Base-by-base conservation (phyloP, 2,329 filamentous ascomycete genomes). In the Diaporthe eres region DNA sequence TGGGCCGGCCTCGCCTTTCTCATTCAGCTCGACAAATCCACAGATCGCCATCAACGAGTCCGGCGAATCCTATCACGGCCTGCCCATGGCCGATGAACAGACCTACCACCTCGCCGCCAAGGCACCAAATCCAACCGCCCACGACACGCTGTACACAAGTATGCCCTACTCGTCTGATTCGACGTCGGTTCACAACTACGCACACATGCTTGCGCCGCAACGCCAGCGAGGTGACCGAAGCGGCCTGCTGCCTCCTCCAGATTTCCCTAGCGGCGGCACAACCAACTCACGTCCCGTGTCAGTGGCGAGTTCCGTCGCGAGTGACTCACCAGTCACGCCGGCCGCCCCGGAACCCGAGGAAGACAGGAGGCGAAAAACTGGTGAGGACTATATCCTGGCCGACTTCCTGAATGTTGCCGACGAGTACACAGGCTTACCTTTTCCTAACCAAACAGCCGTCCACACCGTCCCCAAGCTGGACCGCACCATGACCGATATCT, bases 401-500 rank as follows among this genome's bases (percentile, higher is more conserved):
- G 75, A 79, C 58, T 65, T 70, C 71, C 75, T 78, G 47, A 73
- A 74, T n/a, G 10, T 53, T 72, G 60, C 71, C 13, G 57, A 55
- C 74, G 90, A 89, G 86, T 86, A 90, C 84, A 86, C 90, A 82
- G 92, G 90, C 93, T 95, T 92, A 96, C 92, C 86, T 82, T 85
- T 88, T 83, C 85, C 82, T 81, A 84, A 86, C 81, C 83, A 86
- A 84, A 80, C 88, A 92, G 89, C 91, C 78, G 86, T 86, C 78
- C 84, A 86, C 77, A 86, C 88, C 53, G 86, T 92, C 37, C 94
- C 95, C 37, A 97, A 96, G 84, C 90, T 98, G 78, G 93, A 95
- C 79, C 90, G 95, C 74, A 97, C 95, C 0, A 95, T 97, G 85
- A 96, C 95, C 25, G 95, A 97, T 81, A 90, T 95, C 68, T 96